Evolutionary conservation across 2,329 filamentous ascomycete genomes (phyloP).

Genomic region (Penicillium rolfsii): DNA sequence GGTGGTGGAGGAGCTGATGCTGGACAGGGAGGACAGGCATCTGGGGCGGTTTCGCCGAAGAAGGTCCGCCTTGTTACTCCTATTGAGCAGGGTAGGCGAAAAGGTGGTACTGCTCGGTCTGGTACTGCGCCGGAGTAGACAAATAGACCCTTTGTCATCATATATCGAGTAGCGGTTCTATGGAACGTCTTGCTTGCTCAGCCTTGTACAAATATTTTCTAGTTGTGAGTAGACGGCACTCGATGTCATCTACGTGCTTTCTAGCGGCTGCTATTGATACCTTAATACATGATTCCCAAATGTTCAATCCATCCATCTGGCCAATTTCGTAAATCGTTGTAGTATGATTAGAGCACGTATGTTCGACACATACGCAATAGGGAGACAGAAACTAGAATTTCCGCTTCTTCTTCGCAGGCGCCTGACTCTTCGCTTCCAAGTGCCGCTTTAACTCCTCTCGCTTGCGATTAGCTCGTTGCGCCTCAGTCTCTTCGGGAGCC

Average conservation of each 20-base stretch:
- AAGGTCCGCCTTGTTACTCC: constrained; percentile 51
- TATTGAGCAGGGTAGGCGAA: constrained; percentile 43
- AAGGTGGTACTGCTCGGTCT: constrained; percentile 26
- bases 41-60: constrained; percentile 47
- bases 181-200: neutral
- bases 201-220: neutral
- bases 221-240: neutral
- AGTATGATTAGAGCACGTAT: neutral
- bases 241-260: neutral
- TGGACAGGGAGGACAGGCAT: constrained; percentile 32
- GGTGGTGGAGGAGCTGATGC: constrained; percentile 31
- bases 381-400: constrained; percentile 50
- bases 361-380: neutral
- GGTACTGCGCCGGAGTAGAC: constrained; percentile 17
- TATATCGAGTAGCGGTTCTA: neutral
- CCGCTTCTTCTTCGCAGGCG: constrained; percentile 60
- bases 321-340: neutral
- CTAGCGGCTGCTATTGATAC: constrained; percentile 1
- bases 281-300: neutral
- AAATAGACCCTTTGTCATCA: too few species aligned
- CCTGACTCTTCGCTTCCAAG: constrained; percentile 56
- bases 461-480: constrained; percentile 59
- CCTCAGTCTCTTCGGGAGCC: constrained; percentile 41
- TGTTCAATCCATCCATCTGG: neutral
- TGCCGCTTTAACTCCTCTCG: constrained; percentile 60